These are phyloP conservation scores for Boletellus ananiceps DNA, from an alignment of 768 basidiomycete species.

Conservation along the genomic window DNA sequence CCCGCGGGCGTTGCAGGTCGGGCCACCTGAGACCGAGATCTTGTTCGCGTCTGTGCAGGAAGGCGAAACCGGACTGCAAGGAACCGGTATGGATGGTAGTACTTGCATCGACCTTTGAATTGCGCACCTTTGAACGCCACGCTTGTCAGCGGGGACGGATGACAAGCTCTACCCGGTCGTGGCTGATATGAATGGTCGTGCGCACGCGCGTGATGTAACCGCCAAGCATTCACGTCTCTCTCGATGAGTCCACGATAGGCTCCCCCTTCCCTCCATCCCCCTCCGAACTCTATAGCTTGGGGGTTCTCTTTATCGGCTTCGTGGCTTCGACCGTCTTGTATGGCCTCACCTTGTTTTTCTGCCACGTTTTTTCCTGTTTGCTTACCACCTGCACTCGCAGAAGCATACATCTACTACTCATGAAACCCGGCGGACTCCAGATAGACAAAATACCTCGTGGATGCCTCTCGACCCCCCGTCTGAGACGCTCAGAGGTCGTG, in stretches of 20 bases:
- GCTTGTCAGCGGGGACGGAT: too few relatives aligned
- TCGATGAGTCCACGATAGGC: slow-evolving; percentile 13
- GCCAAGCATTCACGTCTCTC: background rate
- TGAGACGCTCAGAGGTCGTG: slow-evolving; percentile 14
- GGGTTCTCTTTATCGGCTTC: slow-evolving; percentile 27
- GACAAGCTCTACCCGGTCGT: too few relatives aligned
- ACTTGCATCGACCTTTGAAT: too few relatives aligned
- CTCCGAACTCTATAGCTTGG: slow-evolving; percentile 24
- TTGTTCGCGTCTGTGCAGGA: too few relatives aligned
- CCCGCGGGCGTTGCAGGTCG: too few relatives aligned
- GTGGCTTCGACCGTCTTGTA: slow-evolving; percentile 25
- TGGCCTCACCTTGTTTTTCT: slow-evolving; percentile 29
- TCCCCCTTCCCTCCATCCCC: slow-evolving; percentile 7
- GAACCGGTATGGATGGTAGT: too few relatives aligned
- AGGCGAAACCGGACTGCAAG: too few relatives aligned
- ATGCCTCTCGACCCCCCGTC: background rate
- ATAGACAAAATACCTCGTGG: slow-evolving; percentile 21
- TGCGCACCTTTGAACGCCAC: too few relatives aligned
- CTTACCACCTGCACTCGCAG: slow-evolving; percentile 3
- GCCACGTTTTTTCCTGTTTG: background rate
- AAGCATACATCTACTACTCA: slow-evolving; percentile 29
- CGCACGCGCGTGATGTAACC: too few relatives aligned
- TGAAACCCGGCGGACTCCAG: slow-evolving; percentile 20
- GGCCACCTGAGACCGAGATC: too few relatives aligned
- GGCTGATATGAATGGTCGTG: too few relatives aligned